These are phyloP conservation scores for Buxus sempervirens DNA, from an alignment of 164 flowering plant species.

Conservation along the genomic window DNA sequence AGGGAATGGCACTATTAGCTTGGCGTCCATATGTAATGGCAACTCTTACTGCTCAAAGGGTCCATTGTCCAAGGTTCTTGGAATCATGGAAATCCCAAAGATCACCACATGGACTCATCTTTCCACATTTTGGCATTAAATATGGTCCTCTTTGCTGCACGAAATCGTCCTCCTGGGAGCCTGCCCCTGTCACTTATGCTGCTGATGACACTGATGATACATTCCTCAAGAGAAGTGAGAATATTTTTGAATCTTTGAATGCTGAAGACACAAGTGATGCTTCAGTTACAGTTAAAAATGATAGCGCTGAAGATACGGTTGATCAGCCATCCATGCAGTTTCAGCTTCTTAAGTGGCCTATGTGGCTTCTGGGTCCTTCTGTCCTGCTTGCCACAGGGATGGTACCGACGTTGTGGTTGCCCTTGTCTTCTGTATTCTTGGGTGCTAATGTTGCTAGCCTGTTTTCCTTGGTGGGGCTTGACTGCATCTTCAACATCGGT, in stretches of 20 bases:
- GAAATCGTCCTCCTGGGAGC: constrained; percentile 59
- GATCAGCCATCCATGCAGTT: constrained; percentile 22
- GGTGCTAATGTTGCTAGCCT: constrained; percentile 85
- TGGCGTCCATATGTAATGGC: constrained; percentile 18
- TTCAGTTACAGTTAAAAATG: constrained; percentile 12
- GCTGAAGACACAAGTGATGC: constrained; percentile 32
- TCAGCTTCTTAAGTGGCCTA: constrained; percentile 66
- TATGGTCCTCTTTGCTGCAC: constrained; percentile 37
- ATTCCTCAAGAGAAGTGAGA: constrained; percentile 28
- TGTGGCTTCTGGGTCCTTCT: constrained; percentile 89
- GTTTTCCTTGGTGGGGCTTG: constrained; percentile 81
- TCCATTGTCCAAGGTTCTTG: constrained; percentile 9
- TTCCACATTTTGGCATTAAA: constrained; percentile 18
- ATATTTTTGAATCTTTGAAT: constrained; percentile 54
- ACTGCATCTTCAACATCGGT: constrained; percentile 85
- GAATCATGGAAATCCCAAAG: constrained; percentile 20
- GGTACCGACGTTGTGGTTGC: constrained; percentile 86
- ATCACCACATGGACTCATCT: constrained; percentile 6
- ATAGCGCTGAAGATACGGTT: constrained; percentile 8
- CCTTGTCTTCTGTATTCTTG: constrained; percentile 71
- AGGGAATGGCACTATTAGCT: constrained; percentile 30
- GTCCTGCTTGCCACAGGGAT: constrained; percentile 74
- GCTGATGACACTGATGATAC: constrained; percentile 27
- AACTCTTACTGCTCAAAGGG: constrained; percentile 3
- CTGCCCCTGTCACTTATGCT: constrained; percentile 57